These are phyloP conservation scores for Colletotrichum musae DNA, from an alignment of 2,329 filamentous ascomycete species.

Conservation along the genomic window DNA sequence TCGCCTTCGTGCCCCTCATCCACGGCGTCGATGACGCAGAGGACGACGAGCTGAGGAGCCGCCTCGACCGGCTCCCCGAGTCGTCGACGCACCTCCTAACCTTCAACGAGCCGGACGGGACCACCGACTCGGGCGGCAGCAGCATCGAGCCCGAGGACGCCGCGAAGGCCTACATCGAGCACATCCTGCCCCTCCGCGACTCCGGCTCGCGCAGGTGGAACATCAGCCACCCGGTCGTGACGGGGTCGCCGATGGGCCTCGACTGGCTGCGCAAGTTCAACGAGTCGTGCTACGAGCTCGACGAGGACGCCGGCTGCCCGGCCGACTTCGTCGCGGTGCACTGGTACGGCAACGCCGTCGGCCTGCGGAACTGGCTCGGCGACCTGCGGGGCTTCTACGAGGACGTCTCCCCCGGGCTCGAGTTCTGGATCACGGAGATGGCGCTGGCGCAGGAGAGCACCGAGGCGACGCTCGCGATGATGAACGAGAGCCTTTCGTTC, in stretches of 20 bases:
- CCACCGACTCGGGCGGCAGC: constrained; percentile 56
- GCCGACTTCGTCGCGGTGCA: constrained; percentile 58
- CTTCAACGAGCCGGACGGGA: constrained; percentile 60
- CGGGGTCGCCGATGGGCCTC: constrained; percentile 55
- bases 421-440: constrained; percentile 58
- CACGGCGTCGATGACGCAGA: constrained; percentile 53
- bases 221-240: constrained; percentile 59
- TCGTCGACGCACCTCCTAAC: constrained; percentile 56
- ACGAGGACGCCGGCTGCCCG: constrained; percentile 53
- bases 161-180: constrained; percentile 53
- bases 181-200: constrained; percentile 52
- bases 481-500: constrained; percentile 55
- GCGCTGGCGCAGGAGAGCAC: constrained; percentile 52
- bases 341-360: constrained; percentile 56
- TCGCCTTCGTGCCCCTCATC: constrained; percentile 56
- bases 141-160: constrained; percentile 55
- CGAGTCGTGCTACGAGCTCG: constrained; percentile 55
- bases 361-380: constrained; percentile 53
- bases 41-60: constrained; percentile 45
- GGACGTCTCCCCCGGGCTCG: constrained; percentile 41
- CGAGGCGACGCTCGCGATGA: constrained; percentile 54
- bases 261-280: constrained; percentile 58
- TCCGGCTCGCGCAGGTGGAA: constrained; percentile 49
- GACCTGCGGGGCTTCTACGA: constrained; percentile 55
- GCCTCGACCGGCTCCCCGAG: constrained; percentile 48